These are phyloP conservation scores for Microbotryomycetes sp. DNA, from an alignment of 1,284 basidiomycete species.

Conservation along the genomic window DNA sequence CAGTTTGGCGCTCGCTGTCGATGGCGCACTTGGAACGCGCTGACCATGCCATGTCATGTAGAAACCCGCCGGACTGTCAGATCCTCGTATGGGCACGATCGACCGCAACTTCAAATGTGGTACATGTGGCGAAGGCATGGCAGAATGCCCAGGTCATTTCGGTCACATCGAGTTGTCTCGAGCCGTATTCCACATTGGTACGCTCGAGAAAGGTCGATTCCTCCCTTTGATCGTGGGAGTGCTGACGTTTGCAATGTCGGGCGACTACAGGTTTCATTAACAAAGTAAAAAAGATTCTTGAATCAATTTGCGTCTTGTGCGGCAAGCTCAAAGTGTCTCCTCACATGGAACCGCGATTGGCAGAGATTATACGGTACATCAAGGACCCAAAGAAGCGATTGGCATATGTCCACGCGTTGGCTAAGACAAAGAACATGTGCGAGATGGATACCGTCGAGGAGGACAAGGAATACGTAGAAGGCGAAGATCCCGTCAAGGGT, in stretches of 20 bases:
- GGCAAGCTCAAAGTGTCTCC: slow-evolving; percentile 83
- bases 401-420: slow-evolving; percentile 84
- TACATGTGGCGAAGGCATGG: slow-evolving; percentile 98
- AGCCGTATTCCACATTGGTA: slow-evolving; percentile 94
- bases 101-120: slow-evolving; percentile 99
- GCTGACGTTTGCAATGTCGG: background rate
- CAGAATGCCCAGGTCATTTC: slow-evolving; percentile 97
- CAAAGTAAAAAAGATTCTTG: slow-evolving; percentile 99
- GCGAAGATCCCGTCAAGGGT: slow-evolving; percentile 53
- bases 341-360: slow-evolving; percentile 38
- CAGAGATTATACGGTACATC: slow-evolving; percentile 35
- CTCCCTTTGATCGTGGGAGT: background rate
- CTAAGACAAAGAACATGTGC: slow-evolving; percentile 76
- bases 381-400: slow-evolving; percentile 43
- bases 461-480: slow-evolving; percentile 64
- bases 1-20: background rate
- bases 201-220: slow-evolving; percentile 2
- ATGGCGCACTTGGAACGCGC: background rate
- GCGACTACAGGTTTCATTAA: slow-evolving; percentile 74
- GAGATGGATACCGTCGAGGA: slow-evolving; percentile 67
- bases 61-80: slow-evolving; percentile 90
- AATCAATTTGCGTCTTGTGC: slow-evolving; percentile 97
- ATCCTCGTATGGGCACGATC: slow-evolving; percentile 94
- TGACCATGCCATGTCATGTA: slow-evolving; percentile 54
- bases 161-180: slow-evolving; percentile 95